Base-by-base conservation (phyloP, 192 early-diverging fungal genomes). In the Chytriomyces sp. region DNA sequence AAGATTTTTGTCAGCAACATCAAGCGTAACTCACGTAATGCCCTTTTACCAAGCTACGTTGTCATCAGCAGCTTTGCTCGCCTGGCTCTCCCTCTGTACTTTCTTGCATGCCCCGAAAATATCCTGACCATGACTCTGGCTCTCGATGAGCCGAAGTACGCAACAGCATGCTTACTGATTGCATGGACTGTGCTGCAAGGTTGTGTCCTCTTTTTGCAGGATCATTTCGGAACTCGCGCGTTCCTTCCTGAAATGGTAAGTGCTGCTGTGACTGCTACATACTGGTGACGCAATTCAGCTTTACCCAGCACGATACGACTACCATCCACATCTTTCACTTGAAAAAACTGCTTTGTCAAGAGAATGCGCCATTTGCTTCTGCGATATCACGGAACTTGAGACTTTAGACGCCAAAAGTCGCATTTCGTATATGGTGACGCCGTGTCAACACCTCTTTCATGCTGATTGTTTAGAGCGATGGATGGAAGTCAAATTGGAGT, bases 401-500 rank as follows among this genome's bases (percentile, higher is more conserved):
- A 34, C 3, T 17, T 1, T 17, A 33, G 44, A 19, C 1, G 41
- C 17, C 10, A 40, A 49, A 52, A 44, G 28, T 10, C 31, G 72
- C 2, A 26, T 8, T 31, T 68, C 69, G 12, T 91, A 93, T 53
- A 92, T 92, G 89, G 73, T 92, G 33, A 93, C 92, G 26, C 92
- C 92, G 0, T 93, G 91, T 76, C 81, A 84, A 26, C 92, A 93
- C 58, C 62, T 92, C 37, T 93, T 91, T 76, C 92, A 93, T 75
- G 84, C 89, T 0, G 87, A 89, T 10, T 93, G 92, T 70, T 81
- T 93, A 37, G 83, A 87, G 56, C 66, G 78, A 73, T 93, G 91
- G 91, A 93, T 93, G 90, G 80, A 87, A 38, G 88, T 92, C 56
- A 93, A 92, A 74, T 80, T 93, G 26, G 91, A 93, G 57, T 73